phyloP scores from a whole-genome alignment of 192 early-diverging fungal species.

The Coemansia sp. region DNA sequence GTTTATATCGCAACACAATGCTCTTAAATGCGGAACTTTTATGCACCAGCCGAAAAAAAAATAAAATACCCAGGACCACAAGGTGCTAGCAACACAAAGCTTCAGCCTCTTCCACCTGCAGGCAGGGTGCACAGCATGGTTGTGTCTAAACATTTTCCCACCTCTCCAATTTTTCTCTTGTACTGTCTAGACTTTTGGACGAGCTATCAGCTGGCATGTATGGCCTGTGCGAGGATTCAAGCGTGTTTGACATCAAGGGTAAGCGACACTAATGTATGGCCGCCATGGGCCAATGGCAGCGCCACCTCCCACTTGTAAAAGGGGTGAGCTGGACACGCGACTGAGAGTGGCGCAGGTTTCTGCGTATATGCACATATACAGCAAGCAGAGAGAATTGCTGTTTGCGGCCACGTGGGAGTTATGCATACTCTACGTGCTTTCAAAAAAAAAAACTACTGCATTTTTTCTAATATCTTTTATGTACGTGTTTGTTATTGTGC shows the following conservation, averaged over 20 bases:
- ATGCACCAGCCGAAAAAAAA: not conserved
- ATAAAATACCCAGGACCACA: slow-evolving; percentile 8
- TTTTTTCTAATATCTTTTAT: not conserved
- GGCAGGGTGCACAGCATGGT: not conserved
- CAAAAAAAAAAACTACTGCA: not conserved
- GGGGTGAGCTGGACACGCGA: not conserved
- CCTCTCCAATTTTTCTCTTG: not conserved
- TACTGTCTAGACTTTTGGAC: slow-evolving; percentile 48
- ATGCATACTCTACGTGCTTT: slow-evolving; percentile 2
- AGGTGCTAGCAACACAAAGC: not conserved
- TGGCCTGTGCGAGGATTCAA: slow-evolving; percentile 68
- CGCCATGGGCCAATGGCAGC: not conserved
- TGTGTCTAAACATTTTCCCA: not conserved
- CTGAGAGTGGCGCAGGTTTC: not conserved
- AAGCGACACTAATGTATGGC: slow-evolving; percentile 14
- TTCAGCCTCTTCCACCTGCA: not conserved
- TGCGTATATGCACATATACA: slow-evolving; percentile 21
- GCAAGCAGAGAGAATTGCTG: slow-evolving; percentile 27
- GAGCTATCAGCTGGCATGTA: slow-evolving; percentile 66
- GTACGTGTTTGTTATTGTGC: not conserved
- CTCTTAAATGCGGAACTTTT: not conserved
- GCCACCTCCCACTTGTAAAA: not conserved
- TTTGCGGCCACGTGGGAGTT: not conserved
- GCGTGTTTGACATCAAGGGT: slow-evolving; percentile 37
- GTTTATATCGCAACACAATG: not conserved